Conservation (phyloP, 1,139 yeast species). For the Kurtzmaniella natalensis region DNA sequence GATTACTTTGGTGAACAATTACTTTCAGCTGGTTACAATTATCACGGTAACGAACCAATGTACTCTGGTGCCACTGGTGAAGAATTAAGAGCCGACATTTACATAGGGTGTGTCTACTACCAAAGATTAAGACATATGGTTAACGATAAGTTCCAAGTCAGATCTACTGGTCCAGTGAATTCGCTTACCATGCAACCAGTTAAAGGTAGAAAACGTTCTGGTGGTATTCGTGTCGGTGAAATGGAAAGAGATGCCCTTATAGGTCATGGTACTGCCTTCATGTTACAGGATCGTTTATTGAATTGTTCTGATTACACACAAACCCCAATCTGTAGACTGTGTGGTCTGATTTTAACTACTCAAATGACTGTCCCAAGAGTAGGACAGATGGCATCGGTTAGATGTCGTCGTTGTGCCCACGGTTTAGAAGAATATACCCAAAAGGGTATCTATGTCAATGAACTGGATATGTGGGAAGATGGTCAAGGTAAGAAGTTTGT, state of each 20-base stretch:
- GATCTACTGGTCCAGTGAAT: conserved; percentile 98
- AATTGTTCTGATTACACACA: conserved; percentile 96
- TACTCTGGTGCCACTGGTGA: conserved; percentile 99
- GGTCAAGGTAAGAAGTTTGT: conserved; percentile 88
- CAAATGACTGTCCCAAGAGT: conserved; percentile 89
- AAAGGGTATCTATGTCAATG: conserved; percentile 49
- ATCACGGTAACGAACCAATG: conserved; percentile 98
- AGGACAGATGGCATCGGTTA: conserved; percentile 70
- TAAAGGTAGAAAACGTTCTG: conserved; percentile 97
- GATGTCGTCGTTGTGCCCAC: conserved; percentile 90
- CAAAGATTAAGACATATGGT: conserved; percentile 99
- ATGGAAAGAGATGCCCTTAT: conserved; percentile 99
- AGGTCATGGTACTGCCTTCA: conserved; percentile 98
- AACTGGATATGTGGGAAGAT: conserved; percentile 93
- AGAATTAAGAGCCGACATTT: conserved; percentile 91
- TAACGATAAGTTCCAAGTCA: conserved; percentile 97
- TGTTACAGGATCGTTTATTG: conserved; percentile 89
- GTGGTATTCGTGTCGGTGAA: conserved; percentile 99
- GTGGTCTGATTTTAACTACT: conserved; percentile 89
- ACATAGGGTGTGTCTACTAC: conserved; percentile 94
- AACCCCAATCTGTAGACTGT: conserved; percentile 80
- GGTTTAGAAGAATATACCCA: conserved; percentile 45
- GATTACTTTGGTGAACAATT: conserved; percentile 96
- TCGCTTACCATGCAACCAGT: conserved; percentile 98
- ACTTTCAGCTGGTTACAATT: conserved; percentile 83